These are phyloP conservation scores for Pichia occidentalis DNA, from an alignment of 805 yeast species.

Conservation along the genomic window DNA sequence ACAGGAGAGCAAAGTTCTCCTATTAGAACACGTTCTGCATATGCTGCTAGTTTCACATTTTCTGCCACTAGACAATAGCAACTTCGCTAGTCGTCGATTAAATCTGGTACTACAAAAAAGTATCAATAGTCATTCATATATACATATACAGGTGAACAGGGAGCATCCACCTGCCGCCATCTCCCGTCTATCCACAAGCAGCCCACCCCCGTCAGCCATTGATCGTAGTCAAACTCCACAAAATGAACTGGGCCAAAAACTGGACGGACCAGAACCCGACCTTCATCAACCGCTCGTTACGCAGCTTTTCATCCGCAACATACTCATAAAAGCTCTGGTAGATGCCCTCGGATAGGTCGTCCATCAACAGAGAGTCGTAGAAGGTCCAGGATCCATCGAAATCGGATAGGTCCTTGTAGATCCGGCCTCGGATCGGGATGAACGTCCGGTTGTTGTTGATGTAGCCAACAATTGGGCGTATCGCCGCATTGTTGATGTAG, in stretches of 20 bases:
- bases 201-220: conserved; percentile 8
- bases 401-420: conserved; percentile 71
- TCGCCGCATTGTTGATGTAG: conserved; percentile 86
- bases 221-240: conserved; percentile 72
- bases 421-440: conserved; percentile 78
- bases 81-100: too few relatives aligned
- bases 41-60: too few relatives aligned
- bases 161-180: background rate
- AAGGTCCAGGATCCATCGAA: conserved; percentile 97
- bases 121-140: too few relatives aligned
- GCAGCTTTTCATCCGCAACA: conserved; percentile 78
- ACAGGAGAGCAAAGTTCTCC: too few relatives aligned
- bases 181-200: background rate
- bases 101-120: too few relatives aligned
- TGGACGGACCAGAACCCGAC: conserved; percentile 94
- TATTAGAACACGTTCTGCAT: too few relatives aligned
- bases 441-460: conserved; percentile 86
- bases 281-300: conserved; percentile 65
- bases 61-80: too few relatives aligned
- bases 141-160: background rate
- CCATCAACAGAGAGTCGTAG: conserved; percentile 86
- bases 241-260: conserved; percentile 67
- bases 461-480: conserved; percentile 92
- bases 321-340: conserved; percentile 86
- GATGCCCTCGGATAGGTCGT: conserved; percentile 81